Conservation (phyloP, 2,329 filamentous ascomycete species). For the Penicillium sp. region DNA sequence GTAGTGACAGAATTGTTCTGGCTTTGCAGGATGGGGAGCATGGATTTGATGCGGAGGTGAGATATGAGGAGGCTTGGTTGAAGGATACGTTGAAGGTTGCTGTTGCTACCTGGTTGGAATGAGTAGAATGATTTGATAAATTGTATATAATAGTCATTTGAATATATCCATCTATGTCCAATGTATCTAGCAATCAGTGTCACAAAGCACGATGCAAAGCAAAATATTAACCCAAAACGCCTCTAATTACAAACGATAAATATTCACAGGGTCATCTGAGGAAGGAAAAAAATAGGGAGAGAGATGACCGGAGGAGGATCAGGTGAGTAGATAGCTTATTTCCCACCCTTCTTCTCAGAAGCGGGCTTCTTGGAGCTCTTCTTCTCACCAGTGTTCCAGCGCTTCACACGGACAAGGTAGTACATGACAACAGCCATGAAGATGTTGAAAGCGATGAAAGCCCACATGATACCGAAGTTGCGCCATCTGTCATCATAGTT, state of each 20-base stretch:
- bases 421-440: conserved; percentile 49
- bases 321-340: neutral
- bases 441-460: conserved; percentile 60
- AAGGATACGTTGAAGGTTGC: conserved; percentile 25
- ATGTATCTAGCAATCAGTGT: neutral
- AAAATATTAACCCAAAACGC: neutral
- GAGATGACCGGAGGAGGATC: neutral
- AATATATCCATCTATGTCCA: neutral
- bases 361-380: conserved; percentile 13
- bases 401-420: conserved; percentile 39
- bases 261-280: neutral
- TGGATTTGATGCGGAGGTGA: conserved; percentile 35
- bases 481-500: conserved; percentile 63
- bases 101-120: conserved; percentile 31
- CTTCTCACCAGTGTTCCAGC: conserved; percentile 21
- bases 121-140: neutral
- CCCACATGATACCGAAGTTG: conserved; percentile 66
- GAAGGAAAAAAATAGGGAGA: neutral
- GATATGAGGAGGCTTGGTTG: conserved; percentile 32
- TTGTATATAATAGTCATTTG: neutral
- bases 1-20: conserved; percentile 26
- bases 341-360: conserved; percentile 15
- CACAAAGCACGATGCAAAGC: neutral
- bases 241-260: neutral
- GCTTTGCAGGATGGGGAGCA: conserved; percentile 35